Conservation (phyloP, 1,284 basidiomycete species). For the Pseudozyma tsukubaensis region DNA sequence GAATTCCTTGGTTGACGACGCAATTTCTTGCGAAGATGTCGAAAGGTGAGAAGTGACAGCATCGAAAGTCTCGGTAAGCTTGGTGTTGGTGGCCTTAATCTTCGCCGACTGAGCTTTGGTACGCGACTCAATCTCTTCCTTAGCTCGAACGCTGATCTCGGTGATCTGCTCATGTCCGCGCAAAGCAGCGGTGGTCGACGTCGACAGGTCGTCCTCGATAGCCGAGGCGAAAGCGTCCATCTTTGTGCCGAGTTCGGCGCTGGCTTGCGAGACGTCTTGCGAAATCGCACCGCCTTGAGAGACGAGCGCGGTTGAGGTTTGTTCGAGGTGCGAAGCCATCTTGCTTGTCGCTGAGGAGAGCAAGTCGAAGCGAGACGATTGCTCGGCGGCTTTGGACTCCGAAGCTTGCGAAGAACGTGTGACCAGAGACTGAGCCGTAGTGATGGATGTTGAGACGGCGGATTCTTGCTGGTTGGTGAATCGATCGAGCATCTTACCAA, state of each 20-base stretch:
- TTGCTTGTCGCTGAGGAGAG: slow-evolving; percentile 9
- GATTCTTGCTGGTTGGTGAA: slow-evolving; percentile 79
- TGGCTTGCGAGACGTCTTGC: slow-evolving; percentile 25
- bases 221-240: slow-evolving; percentile 43
- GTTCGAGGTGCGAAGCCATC: slow-evolving; percentile 23
- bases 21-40: slow-evolving; percentile 11
- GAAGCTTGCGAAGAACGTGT: slow-evolving; percentile 14
- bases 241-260: slow-evolving; percentile 33
- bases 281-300: slow-evolving; percentile 14
- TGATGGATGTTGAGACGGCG: slow-evolving; percentile 76
- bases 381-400: slow-evolving; percentile 18
- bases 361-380: slow-evolving; percentile 11
- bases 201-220: slow-evolving; percentile 38
- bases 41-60: slow-evolving; percentile 9
- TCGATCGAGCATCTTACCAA: slow-evolving; percentile 78
- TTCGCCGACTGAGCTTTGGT: slow-evolving; percentile 39
- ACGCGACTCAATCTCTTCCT: slow-evolving; percentile 28
- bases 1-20: slow-evolving; percentile 3
- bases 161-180: slow-evolving; percentile 17
- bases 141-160: slow-evolving; percentile 7
- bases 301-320: slow-evolving; percentile 11
- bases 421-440: slow-evolving; percentile 72
- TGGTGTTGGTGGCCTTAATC: slow-evolving; percentile 38
- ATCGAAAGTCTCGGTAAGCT: slow-evolving; percentile 38
- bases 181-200: slow-evolving; percentile 6